phyloP scores from a whole-genome alignment of 768 basidiomycete genomes.

The Piloderma croceum region DNA sequence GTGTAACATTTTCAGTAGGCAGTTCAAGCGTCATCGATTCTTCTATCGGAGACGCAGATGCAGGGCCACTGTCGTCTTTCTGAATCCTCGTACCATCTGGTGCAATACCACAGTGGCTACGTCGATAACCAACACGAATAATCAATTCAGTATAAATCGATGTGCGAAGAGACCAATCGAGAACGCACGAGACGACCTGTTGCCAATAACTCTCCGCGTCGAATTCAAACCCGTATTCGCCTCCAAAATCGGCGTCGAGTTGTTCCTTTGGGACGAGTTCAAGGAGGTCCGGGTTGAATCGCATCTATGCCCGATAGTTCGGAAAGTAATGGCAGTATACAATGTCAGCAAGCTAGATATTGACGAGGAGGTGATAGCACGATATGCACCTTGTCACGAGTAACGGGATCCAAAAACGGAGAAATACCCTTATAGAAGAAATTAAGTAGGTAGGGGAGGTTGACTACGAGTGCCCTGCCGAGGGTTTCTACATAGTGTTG shows the following conservation, averaged over 20 bases:
- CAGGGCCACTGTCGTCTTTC: neutral
- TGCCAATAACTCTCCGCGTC: conserved; percentile 75
- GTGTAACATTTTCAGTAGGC: too few species aligned
- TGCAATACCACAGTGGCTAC: conserved; percentile 32
- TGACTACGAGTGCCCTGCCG: conserved; percentile 77
- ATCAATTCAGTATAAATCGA: conserved; percentile 1
- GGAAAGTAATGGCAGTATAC: neutral
- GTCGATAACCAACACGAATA: neutral
- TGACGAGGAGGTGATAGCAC: neutral
- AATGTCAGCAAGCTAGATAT: neutral
- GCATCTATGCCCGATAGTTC: conserved; percentile 49
- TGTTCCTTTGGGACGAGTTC: conserved; percentile 72
- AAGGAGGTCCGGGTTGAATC: conserved; percentile 78
- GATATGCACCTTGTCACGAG: conserved; percentile 69
- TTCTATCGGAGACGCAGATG: too few species aligned
- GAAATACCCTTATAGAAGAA: conserved; percentile 82
- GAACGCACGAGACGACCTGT: conserved; percentile 59
- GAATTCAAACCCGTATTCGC: conserved; percentile 67
- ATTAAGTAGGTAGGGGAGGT: conserved; percentile 66
- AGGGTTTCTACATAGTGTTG: conserved; percentile 88
- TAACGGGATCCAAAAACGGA: conserved; percentile 85
- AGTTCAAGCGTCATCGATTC: too few species aligned
- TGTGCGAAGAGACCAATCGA: neutral
- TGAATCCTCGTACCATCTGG: conserved; percentile 47
- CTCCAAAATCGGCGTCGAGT: conserved; percentile 80